Evolutionary conservation across 2,329 filamentous ascomycete species (phyloP).

Genomic region (Metarhizium sp.): DNA sequence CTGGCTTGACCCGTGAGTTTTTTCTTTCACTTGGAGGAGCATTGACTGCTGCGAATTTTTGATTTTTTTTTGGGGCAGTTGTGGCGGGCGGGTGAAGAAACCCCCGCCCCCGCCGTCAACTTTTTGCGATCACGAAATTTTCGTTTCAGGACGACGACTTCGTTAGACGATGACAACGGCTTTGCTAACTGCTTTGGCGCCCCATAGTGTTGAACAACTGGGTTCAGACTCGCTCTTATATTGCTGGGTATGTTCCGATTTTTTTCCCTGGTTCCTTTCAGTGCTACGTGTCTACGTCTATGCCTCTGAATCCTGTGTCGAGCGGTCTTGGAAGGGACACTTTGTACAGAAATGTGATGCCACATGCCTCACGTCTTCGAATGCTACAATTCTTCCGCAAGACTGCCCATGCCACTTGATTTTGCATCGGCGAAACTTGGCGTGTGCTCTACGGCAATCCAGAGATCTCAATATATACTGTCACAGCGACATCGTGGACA

Average conservation of each 20-base stretch:
- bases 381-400: too few species aligned
- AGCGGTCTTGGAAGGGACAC: too few species aligned
- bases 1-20: slow-evolving; percentile 36
- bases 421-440: too few species aligned
- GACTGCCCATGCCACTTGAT: too few species aligned
- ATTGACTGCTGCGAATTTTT: background rate
- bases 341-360: too few species aligned
- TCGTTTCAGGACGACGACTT: background rate
- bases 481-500: background rate
- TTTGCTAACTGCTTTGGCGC: background rate
- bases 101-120: slow-evolving; percentile 1
- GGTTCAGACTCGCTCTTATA: slow-evolving; percentile 65
- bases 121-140: background rate
- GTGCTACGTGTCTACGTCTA: background rate
- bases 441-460: too few species aligned
- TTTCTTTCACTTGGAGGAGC: background rate
- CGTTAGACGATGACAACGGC: background rate
- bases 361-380: too few species aligned
- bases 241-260: slow-evolving; percentile 56
- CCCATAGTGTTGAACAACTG: slow-evolving; percentile 55
- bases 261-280: background rate
- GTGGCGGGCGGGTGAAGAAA: background rate
- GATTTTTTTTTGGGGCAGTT: background rate
- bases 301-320: too few species aligned
- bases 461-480: too few species aligned